These are phyloP conservation scores for Clarireedia paspali DNA, from an alignment of 2,329 filamentous ascomycete species.

Conservation along the genomic window DNA sequence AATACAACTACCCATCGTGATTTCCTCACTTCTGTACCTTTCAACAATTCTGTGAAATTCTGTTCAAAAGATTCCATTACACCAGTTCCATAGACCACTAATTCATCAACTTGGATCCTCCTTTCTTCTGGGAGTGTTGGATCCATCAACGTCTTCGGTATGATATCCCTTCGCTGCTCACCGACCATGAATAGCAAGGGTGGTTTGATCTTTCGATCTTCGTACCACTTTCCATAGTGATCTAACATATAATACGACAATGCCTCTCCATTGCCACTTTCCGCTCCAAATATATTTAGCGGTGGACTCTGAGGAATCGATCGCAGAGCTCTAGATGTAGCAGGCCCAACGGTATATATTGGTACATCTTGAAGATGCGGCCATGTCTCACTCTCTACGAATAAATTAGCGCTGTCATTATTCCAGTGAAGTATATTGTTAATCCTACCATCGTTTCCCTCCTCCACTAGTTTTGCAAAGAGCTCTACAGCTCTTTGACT, in stretches of 20 bases:
- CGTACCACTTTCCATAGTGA: slow-evolving; percentile 58
- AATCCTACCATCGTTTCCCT: slow-evolving; percentile 27
- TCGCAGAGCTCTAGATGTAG: slow-evolving; percentile 66
- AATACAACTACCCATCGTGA: slow-evolving; percentile 70
- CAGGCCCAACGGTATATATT: slow-evolving; percentile 74
- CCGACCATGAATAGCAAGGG: slow-evolving; percentile 82
- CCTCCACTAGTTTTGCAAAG: slow-evolving; percentile 55
- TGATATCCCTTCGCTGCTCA: slow-evolving; percentile 82
- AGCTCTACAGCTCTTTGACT: slow-evolving; percentile 79
- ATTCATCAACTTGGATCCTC: slow-evolving; percentile 64
- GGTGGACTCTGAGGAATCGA: slow-evolving; percentile 43
- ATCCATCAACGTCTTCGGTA: slow-evolving; percentile 71
- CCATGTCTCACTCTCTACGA: slow-evolving; percentile 32
- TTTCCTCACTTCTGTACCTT: slow-evolving; percentile 33
- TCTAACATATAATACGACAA: slow-evolving; percentile 71
- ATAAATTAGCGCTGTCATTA: background rate
- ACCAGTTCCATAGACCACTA: slow-evolving; percentile 79
- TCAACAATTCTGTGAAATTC: slow-evolving; percentile 51
- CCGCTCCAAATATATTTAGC: slow-evolving; percentile 64
- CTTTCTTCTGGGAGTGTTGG: slow-evolving; percentile 38
- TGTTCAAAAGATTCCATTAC: slow-evolving; percentile 71
- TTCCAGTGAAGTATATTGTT: background rate
- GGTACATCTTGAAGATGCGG: slow-evolving; percentile 49
- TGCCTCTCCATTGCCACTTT: slow-evolving; percentile 77
- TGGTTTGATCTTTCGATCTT: slow-evolving; percentile 37